A percentile compares a stretch with the other conserved stretches of the same genome.
phyloP scores from a whole-genome alignment of 129 eudicot species.

The Calendula officinalis region DNA sequence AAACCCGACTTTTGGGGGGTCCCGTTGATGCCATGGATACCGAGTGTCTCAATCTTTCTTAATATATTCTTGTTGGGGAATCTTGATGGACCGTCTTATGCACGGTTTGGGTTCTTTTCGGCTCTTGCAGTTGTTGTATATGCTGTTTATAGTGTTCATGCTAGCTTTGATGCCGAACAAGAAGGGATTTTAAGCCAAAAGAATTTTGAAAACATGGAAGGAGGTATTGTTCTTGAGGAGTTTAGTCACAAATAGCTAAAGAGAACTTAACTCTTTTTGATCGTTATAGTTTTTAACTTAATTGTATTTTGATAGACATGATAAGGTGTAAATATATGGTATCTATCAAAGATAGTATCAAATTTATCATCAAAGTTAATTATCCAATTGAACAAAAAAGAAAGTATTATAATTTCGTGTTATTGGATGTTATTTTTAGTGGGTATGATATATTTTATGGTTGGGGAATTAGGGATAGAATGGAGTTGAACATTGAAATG shows the following conservation, averaged over 20 bases:
- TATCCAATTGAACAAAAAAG: not conserved
- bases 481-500: too few species aligned
- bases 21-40: constrained; percentile 92
- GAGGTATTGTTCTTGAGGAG: constrained; percentile 28
- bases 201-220: constrained; percentile 38
- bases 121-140: constrained; percentile 57
- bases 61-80: constrained; percentile 75
- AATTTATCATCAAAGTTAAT: constrained; percentile 1
- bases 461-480: too few species aligned
- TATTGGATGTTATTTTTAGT: not conserved
- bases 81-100: constrained; percentile 67
- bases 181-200: constrained; percentile 48
- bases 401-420: constrained; percentile 5
- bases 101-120: constrained; percentile 73
- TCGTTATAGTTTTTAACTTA: not conserved
- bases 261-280: constrained; percentile 13
- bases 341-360: constrained; percentile 27
- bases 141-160: constrained; percentile 81
- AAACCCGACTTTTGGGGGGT: constrained; percentile 90
- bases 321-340: constrained; percentile 4
- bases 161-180: constrained; percentile 92
- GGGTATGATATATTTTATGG: constrained; percentile 5
- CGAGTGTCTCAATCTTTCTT: constrained; percentile 63
- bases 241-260: constrained; percentile 38
- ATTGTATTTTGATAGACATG: constrained; percentile 9